Evolutionary conservation across 306 rosid species (phyloP).

Genomic region (Cucumis cinereus): DNA sequence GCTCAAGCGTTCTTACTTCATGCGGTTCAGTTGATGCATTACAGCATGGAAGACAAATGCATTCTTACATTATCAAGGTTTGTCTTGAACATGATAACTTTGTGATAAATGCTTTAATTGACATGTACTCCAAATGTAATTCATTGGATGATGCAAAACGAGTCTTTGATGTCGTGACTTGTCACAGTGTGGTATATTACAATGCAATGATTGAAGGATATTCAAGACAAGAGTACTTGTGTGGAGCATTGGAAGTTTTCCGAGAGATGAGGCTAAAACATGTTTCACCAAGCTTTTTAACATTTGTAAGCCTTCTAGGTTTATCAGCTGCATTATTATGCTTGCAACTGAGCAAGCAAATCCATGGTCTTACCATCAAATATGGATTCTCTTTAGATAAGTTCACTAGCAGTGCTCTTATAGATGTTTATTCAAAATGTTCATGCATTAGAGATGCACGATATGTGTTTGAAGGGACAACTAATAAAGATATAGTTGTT

Average conservation of each 20-base stretch:
- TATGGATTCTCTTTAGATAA: constrained; percentile 54
- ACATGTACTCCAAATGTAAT: constrained; percentile 81
- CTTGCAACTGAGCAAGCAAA: constrained; percentile 59
- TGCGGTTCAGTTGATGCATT: constrained; percentile 60
- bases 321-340: constrained; percentile 42
- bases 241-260: constrained; percentile 58
- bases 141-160: constrained; percentile 56
- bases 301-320: constrained; percentile 79
- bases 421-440: constrained; percentile 84
- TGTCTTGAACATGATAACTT: constrained; percentile 49
- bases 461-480: constrained; percentile 57
- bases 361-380: constrained; percentile 52
- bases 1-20: constrained; percentile 72
- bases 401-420: constrained; percentile 70
- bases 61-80: constrained; percentile 50
- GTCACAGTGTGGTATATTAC: constrained; percentile 54
- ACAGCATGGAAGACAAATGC: constrained; percentile 66
- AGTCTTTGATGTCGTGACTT: constrained; percentile 39
- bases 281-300: constrained; percentile 46
- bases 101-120: constrained; percentile 78
- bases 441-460: constrained; percentile 47
- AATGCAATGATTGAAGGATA: constrained; percentile 95
- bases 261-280: constrained; percentile 43
- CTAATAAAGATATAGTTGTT: constrained; percentile 60
- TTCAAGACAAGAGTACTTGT: constrained; percentile 40